A percentile compares a stretch with the other conserved stretches of the same genome.
These are phyloP conservation scores for Mycena kentingensis DNA, from an alignment of 768 basidiomycete species.

Conservation along the genomic window DNA sequence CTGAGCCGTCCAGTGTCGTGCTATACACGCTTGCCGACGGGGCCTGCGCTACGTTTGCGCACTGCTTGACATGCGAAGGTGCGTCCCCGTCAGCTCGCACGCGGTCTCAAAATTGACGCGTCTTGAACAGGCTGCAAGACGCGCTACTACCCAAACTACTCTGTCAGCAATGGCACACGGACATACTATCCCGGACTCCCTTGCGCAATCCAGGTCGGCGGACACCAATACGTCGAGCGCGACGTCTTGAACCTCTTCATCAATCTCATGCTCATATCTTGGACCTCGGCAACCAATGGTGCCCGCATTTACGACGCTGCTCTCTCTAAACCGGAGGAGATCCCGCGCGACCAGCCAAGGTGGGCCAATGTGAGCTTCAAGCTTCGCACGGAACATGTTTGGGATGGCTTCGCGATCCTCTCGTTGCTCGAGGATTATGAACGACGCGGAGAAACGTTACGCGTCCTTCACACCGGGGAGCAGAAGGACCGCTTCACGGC, in stretches of 20 bases:
- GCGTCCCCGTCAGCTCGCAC: background rate
- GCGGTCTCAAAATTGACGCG: background rate
- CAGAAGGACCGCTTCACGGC: conserved; percentile 27
- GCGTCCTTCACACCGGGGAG: conserved; percentile 25
- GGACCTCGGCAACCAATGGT: conserved; percentile 27
- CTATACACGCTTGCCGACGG: conserved; percentile 3
- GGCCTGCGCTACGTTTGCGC: conserved; percentile 1
- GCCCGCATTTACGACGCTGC: conserved; percentile 24
- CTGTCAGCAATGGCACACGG: conserved; percentile 17
- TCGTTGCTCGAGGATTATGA: conserved; percentile 27
- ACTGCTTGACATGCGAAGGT: background rate
- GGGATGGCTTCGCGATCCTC: conserved; percentile 27
- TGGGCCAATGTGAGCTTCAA: conserved; percentile 23
- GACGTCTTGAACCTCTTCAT: conserved; percentile 26
- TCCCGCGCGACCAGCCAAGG: background rate
- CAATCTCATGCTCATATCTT: conserved; percentile 26
- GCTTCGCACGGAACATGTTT: too few species aligned
- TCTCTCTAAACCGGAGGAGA: conserved; percentile 10
- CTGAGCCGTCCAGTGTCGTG: background rate
- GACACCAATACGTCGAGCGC: conserved; percentile 31
- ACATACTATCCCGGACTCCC: conserved; percentile 29
- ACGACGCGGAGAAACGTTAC: conserved; percentile 7
- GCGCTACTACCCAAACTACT: conserved; percentile 31
- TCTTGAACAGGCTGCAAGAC: conserved; percentile 21
- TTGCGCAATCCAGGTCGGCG: conserved; percentile 27